These are phyloP conservation scores for Colletotrichum costaricense DNA, from an alignment of 2,329 filamentous ascomycete species.

Conservation along the genomic window DNA sequence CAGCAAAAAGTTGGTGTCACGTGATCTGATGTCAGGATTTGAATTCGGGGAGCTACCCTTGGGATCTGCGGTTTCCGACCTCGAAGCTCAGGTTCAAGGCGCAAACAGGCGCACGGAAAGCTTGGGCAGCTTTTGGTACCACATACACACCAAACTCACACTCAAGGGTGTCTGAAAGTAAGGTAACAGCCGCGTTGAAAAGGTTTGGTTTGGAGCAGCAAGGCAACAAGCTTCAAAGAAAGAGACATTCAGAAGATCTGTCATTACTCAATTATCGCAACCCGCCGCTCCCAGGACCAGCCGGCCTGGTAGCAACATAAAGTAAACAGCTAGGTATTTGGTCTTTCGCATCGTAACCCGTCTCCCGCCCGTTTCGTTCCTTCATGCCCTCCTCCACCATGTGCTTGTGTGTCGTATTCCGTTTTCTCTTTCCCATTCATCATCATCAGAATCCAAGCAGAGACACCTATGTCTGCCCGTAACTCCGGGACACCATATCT, in stretches of 20 bases:
- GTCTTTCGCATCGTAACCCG: conserved; percentile 36
- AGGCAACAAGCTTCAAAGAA: neutral
- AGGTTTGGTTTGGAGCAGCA: neutral
- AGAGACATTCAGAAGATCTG: conserved; percentile 17
- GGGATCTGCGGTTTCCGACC: neutral
- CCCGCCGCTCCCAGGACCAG: conserved; percentile 33
- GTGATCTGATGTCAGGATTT: conserved; percentile 35
- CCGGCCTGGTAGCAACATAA: conserved; percentile 36
- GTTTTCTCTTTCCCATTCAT: conserved; percentile 28
- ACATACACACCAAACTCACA: neutral
- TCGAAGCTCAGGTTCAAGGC: neutral
- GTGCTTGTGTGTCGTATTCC: conserved; percentile 3
- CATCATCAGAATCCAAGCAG: conserved; percentile 32
- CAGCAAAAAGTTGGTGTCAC: conserved; percentile 25
- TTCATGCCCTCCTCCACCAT: neutral
- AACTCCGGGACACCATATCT: conserved; percentile 15
- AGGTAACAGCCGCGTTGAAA: no score
- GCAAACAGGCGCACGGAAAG: neutral
- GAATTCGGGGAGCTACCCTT: conserved; percentile 4
- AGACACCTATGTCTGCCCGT: conserved; percentile 18
- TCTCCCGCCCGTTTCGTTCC: conserved; percentile 1
- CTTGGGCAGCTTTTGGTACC: neutral
- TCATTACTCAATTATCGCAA: conserved; percentile 39
- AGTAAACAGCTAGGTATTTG: conserved; percentile 36
- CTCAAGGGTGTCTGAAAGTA: neutral